Evolutionary conservation across 2,329 filamentous ascomycete genomes (phyloP).

Genomic region (Fusarium sp.): DNA sequence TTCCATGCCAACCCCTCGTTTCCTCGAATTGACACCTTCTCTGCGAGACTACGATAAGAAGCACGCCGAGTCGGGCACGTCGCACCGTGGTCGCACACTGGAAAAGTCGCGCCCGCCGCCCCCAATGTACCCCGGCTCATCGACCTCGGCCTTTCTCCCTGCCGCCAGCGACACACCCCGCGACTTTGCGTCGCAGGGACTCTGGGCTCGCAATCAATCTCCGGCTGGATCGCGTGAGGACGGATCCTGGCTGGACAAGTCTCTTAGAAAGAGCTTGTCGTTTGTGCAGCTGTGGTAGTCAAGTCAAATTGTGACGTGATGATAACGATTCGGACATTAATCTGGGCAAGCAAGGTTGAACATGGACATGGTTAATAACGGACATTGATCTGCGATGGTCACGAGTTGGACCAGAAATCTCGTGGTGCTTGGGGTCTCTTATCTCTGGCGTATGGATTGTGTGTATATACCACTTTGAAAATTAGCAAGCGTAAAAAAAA

Average conservation of each 20-base stretch:
- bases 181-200: conserved; percentile 41
- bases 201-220: conserved; percentile 34
- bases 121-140: conserved; percentile 33
- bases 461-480: conserved; percentile 11
- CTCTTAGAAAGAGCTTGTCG: conserved; percentile 36
- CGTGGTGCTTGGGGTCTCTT: not conserved
- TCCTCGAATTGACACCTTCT: conserved; percentile 34
- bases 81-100: conserved; percentile 33
- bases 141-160: conserved; percentile 38
- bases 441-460: not conserved
- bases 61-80: conserved; percentile 36
- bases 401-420: not conserved
- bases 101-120: conserved; percentile 35
- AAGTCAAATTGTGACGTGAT: not conserved
- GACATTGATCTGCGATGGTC: not conserved
- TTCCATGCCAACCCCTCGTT: conserved; percentile 16
- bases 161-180: conserved; percentile 40
- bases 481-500: conserved; percentile 16
- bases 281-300: conserved; percentile 36
- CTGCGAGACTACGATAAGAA: conserved; percentile 32
- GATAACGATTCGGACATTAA: conserved; percentile 18
- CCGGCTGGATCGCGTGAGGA: conserved; percentile 32
- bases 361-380: not conserved
- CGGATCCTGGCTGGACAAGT: conserved; percentile 40
- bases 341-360: conserved; percentile 4